Evolutionary conservation across 2,329 filamentous ascomycete species (phyloP).

Genomic region (Monosporascus ibericus): DNA sequence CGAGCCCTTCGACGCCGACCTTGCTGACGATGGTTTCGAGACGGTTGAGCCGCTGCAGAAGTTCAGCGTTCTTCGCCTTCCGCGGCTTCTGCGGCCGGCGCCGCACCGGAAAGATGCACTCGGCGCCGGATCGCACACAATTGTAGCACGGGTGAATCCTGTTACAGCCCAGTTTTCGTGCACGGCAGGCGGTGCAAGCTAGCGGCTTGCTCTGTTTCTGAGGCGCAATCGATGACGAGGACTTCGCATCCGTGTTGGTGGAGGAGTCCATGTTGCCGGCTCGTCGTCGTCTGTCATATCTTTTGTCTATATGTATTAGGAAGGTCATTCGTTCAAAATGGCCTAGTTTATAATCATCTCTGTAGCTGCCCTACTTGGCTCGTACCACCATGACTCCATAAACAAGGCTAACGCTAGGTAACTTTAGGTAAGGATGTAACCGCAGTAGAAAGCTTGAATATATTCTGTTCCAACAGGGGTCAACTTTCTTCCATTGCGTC

Average conservation of each 20-base stretch:
- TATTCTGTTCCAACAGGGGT: no score
- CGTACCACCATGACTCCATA: no score
- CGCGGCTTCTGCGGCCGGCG: slow-evolving; percentile 36
- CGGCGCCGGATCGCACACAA: slow-evolving; percentile 40
- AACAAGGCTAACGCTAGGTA: no score
- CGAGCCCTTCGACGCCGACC: slow-evolving; percentile 28
- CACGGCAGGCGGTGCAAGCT: slow-evolving; percentile 56
- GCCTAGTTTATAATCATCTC: no score
- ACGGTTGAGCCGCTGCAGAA: slow-evolving; percentile 37
- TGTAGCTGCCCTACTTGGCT: no score
- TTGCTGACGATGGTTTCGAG: slow-evolving; percentile 40
- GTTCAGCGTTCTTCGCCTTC: slow-evolving; percentile 35
- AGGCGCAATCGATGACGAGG: neutral
- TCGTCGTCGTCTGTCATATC: neutral
- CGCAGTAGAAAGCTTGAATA: no score
- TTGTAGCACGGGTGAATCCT: slow-evolving; percentile 49
- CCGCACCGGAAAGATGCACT: slow-evolving; percentile 42
- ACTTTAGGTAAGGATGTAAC: no score
- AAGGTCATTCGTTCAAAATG: no score
- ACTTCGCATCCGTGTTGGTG: neutral
- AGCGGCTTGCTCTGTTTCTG: slow-evolving; percentile 28
- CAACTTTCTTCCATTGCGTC: no score
- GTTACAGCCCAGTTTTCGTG: slow-evolving; percentile 57
- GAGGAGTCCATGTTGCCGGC: no score
- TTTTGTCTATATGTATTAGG: no score